phyloP scores from a whole-genome alignment of 2,329 filamentous ascomycete genomes.

The Pyrenochaeta sp. region DNA sequence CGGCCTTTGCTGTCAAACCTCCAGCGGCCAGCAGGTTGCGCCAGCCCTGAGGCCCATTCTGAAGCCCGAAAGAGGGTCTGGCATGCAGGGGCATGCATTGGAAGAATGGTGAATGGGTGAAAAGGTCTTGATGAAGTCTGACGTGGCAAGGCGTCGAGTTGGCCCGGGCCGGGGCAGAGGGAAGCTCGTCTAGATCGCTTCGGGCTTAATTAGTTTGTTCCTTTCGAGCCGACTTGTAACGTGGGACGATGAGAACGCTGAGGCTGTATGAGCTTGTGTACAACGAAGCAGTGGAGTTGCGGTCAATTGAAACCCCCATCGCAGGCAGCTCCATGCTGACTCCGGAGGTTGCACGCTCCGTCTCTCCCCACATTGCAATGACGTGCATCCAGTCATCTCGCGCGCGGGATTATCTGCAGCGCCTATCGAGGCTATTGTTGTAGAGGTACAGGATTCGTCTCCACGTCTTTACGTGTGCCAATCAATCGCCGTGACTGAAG shows the following conservation, averaged over 20 bases:
- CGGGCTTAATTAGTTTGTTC: slow-evolving; percentile 9
- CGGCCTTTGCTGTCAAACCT: slow-evolving; percentile 24
- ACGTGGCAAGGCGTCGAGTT: slow-evolving; percentile 39
- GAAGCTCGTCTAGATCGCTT: too few species aligned
- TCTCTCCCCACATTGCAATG: too few species aligned
- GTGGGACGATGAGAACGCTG: slow-evolving; percentile 29
- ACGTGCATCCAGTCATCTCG: slow-evolving; percentile 36
- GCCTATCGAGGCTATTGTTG: slow-evolving; percentile 39
- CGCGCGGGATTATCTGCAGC: slow-evolving; percentile 29
- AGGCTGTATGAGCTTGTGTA: slow-evolving; percentile 16
- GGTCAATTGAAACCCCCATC: slow-evolving; percentile 10
- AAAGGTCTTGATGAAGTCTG: slow-evolving; percentile 36
- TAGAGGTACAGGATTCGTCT: slow-evolving; percentile 3
- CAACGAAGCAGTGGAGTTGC: slow-evolving; percentile 18
- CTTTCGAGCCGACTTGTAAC: slow-evolving; percentile 35
- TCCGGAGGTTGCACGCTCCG: too few species aligned
- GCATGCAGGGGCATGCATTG: slow-evolving; percentile 37
- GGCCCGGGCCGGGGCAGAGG: too few species aligned
- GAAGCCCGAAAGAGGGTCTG: slow-evolving; percentile 30
- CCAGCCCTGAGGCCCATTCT: slow-evolving; percentile 21
- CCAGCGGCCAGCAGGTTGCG: slow-evolving; percentile 24
- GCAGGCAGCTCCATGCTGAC: slow-evolving; percentile 7
- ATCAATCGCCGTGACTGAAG: too few species aligned
- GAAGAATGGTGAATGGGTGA: slow-evolving; percentile 25
- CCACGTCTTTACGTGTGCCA: slow-evolving; percentile 40